Conservation (phyloP, 495 filamentous ascomycete species). For the Talaromyces borbonicus region DNA sequence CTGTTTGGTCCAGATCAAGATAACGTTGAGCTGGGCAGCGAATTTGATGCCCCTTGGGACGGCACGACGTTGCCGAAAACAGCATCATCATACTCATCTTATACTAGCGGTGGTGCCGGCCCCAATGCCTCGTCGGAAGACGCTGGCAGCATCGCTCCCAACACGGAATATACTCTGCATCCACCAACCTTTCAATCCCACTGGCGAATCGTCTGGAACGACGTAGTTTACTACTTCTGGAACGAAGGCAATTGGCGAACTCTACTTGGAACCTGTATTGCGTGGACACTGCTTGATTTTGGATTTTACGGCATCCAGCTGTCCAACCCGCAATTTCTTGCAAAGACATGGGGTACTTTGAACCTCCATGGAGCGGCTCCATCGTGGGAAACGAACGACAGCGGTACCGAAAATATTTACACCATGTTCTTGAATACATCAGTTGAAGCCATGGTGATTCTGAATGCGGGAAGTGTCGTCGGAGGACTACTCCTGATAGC, state of each 20-base stretch:
- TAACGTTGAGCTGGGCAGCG: neutral
- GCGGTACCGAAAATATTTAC: constrained; percentile 24
- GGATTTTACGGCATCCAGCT: constrained; percentile 49
- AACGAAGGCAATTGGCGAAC: constrained; percentile 42
- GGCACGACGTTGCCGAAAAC: neutral
- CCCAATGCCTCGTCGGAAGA: constrained; percentile 11
- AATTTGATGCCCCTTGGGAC: constrained; percentile 1
- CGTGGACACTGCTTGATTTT: constrained; percentile 46
- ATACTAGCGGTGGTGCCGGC: constrained; percentile 2
- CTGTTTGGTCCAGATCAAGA: constrained; percentile 21
- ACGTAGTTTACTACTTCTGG: constrained; percentile 40
- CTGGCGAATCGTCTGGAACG: constrained; percentile 31
- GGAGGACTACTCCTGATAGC: constrained; percentile 37
- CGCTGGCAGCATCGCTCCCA: constrained; percentile 13
- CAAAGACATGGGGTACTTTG: constrained; percentile 27
- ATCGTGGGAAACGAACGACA: constrained; percentile 28
- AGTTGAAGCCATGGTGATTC: constrained; percentile 27
- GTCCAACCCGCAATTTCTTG: constrained; percentile 24
- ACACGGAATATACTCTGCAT: constrained; percentile 16
- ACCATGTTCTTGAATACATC: constrained; percentile 32
- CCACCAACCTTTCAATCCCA: constrained; percentile 33
- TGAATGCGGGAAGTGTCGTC: constrained; percentile 37
- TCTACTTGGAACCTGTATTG: constrained; percentile 36
- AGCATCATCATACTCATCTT: neutral
- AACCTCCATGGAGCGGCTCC: constrained; percentile 22